phyloP scores from a whole-genome alignment of 2,329 filamentous ascomycete genomes.

The Colletotrichum cereale region DNA sequence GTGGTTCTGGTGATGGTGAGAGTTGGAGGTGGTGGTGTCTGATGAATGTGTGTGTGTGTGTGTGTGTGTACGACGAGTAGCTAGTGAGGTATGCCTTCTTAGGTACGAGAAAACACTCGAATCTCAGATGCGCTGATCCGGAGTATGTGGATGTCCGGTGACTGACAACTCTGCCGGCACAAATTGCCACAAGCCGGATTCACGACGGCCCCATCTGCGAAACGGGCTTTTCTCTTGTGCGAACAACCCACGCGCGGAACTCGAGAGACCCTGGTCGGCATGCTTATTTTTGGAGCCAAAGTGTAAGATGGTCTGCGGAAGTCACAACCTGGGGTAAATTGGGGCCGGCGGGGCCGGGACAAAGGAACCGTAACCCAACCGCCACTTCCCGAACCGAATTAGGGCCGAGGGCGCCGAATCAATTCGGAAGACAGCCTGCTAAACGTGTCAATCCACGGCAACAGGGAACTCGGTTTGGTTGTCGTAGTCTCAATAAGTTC shows the following conservation, averaged over 20 bases:
- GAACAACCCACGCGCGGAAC: not conserved
- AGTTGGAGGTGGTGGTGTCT: not conserved
- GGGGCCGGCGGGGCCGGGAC: constrained; percentile 33
- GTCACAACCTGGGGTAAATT: constrained; percentile 10
- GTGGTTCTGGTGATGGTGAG: not conserved
- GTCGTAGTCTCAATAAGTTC: too few relatives aligned
- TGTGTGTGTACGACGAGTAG: not conserved
- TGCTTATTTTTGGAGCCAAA: not conserved
- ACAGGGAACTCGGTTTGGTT: too few relatives aligned
- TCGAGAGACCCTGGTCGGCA: not conserved
- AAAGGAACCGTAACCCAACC: not conserved
- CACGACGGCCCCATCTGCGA: constrained; percentile 27
- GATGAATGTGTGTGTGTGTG: not conserved
- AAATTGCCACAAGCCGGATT: not conserved
- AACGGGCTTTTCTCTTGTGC: not conserved
- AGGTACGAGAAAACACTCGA: not conserved
- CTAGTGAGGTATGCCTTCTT: not conserved
- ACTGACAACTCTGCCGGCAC: not conserved
- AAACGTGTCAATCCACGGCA: not conserved
- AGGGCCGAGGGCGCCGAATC: constrained; percentile 11
- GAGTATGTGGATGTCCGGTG: not conserved
- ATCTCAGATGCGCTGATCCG: not conserved
- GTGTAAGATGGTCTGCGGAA: not conserved
- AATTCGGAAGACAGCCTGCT: not conserved
- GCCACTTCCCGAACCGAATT: constrained; percentile 34